Evolutionary conservation across 768 basidiomycete genomes (phyloP).

Genomic region (Boletus reticuloceps): DNA sequence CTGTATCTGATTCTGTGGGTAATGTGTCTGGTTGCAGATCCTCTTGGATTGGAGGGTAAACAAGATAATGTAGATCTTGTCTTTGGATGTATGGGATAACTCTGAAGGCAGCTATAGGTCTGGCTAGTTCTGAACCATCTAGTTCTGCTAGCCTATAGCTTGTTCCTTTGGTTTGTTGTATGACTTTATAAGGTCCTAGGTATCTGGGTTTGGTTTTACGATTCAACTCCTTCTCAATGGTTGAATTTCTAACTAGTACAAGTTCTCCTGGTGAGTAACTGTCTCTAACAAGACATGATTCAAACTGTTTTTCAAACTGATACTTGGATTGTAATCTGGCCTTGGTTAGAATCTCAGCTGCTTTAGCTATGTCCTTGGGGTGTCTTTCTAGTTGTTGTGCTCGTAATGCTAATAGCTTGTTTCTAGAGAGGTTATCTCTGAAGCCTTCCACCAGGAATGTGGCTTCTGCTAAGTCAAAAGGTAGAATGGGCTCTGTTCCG

Average conservation of each 20-base stretch:
- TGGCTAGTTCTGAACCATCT: not conserved
- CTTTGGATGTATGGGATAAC: not conserved
- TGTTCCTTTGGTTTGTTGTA: not conserved
- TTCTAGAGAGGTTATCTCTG: not conserved
- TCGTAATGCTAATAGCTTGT: not conserved
- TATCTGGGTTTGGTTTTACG: not conserved
- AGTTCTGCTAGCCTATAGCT: not conserved
- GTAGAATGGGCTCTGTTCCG: not conserved
- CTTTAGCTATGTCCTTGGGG: not conserved
- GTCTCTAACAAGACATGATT: not conserved
- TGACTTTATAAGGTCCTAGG: not conserved
- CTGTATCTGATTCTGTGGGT: rapidly evolving
- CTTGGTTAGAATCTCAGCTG: not conserved
- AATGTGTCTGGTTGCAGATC: too few relatives aligned
- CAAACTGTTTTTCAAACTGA: not conserved
- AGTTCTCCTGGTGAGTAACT: not conserved
- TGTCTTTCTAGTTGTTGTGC: not conserved
- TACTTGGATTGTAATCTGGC: not conserved
- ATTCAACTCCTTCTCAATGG: not conserved
- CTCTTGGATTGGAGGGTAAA: too few relatives aligned
- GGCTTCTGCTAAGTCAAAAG: not conserved
- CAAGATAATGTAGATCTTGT: too few relatives aligned
- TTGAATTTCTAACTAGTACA: not conserved
- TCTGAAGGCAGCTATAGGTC: not conserved
- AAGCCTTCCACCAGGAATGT: not conserved